Evolutionary conservation across 352 stramenopile genomes (phyloP), one percentile per base, ranked within the genome.

Genomic region (Thalassiosira sp.): DNA sequence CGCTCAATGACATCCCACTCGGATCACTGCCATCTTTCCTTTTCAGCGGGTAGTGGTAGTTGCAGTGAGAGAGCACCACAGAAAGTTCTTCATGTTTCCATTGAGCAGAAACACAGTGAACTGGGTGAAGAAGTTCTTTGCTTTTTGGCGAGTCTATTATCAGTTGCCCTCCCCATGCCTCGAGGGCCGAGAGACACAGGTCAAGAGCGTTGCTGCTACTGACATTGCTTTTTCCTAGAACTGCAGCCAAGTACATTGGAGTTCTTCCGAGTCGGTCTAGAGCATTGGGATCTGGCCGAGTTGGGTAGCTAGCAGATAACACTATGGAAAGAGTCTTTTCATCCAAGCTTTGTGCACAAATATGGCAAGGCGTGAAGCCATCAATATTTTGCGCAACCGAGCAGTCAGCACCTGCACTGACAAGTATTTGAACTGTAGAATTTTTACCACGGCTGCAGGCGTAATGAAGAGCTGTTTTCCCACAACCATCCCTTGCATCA

Each of bases 391-490:
- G 69, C 37, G 60, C 22, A 63, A 78, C 61, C 2, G 49, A 72
- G 46, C 49, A 69, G 62, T 85, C 81, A 6, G 87, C 85, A 7
- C 87, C 87, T 10, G 80, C 77, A 43, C 69, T 69, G 1, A 89
- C 67, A 22, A 92, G 73, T 18, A 80, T 70, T 37, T 60, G 33
- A 24, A 91, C 81, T 37, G 85, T 79, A 8, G 54, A 60, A 33
- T 57, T 76, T 35, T 77, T 75, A 20, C 75, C 51, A 33, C 68
- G 52, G 16, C 37, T 56, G 57, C 84, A 91, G 40, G 87, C 87
- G 85, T 89, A 89, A 40, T 90, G 76, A 15, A 92, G 53, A 43
- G 87, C 59, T 28, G 87, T 89, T 42, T 73, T 72, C 8, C 80
- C 82, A 59, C 61, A 79, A 22, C 84, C 76, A 62, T 92, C 87